Evolutionary conservation across 176 grass and related monocot species (phyloP), one percentile per base, ranked within the genome.

Genomic region (Raddia guianensis): DNA sequence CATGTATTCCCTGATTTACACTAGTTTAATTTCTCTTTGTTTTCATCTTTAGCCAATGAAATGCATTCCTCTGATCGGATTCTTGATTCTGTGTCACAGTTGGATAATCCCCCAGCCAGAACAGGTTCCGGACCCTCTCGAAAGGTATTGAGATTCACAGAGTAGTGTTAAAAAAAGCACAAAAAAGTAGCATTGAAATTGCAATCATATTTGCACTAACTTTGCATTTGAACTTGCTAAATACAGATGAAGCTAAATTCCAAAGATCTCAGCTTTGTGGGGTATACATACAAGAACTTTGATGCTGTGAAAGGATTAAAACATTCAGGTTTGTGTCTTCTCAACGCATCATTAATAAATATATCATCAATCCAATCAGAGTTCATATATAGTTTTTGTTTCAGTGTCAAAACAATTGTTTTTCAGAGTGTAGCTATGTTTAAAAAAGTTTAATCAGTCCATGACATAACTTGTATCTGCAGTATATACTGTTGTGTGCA

Each of bases 211-310:
- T 76, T 53, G 16, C 63, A 76, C 51, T 76, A 8, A 11, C 51
- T 63, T 84, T 65, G 7, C 49, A 77, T 77, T n/a, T 12, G 18
- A 77, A 76, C 45, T 52, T 73, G 53, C 35, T 68, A 68, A 27
- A 18, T 45, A 20, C 93, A 99, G 96, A 90, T 54, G 74, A 81
- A 93, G 87, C 82, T 93, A 56, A 99, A 87, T 85, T 77, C 92
- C 32, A 93, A 95, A 90, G 96, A 99, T 90, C 85, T 99, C 66
- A 99, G 96, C 69, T 99, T 99, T 88, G 96, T 99, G 52, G 92
- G 96, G 7, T 98, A 98, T 80, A 98, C 96, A 68, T 98, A 93
- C 90, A 98, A 98, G 78, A 99, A 99, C 76, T 99, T 99, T 50
- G 96, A 99, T 88, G 96, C 96, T 46, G 82, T 99, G 53, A 99